Conservation (phyloP, 768 basidiomycete genomes). For the Boletus huronensis region DNA sequence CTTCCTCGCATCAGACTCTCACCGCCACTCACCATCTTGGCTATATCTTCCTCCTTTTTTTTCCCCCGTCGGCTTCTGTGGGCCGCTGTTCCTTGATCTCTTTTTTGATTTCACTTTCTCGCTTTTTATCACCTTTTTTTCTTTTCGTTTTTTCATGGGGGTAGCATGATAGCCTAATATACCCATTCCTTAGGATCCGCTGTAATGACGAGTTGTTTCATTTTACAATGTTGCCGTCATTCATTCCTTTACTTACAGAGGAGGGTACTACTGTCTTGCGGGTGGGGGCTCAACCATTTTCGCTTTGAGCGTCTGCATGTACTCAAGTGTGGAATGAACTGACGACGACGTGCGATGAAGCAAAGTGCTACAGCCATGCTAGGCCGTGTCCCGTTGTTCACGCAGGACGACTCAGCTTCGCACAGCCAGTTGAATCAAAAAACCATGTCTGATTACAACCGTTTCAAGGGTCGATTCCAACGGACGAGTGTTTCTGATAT, state of each 20-base stretch:
- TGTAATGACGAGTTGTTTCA: slow-evolving; percentile 16
- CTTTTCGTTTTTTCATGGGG: slow-evolving; percentile 5
- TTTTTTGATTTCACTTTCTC: background rate
- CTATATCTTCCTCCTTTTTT: slow-evolving; percentile 12
- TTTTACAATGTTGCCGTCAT: background rate
- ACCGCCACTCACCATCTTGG: slow-evolving; percentile 20
- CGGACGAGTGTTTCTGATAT: background rate
- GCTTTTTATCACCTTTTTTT: background rate
- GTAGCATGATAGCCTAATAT: slow-evolving; percentile 25
- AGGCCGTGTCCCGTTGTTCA: background rate
- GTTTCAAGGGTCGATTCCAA: background rate
- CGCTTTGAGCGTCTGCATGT: slow-evolving; percentile 11
- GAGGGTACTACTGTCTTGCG: slow-evolving; percentile 3
- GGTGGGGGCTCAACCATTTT: background rate
- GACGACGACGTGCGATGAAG: slow-evolving; percentile 1
- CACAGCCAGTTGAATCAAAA: background rate
- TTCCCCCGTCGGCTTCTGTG: slow-evolving; percentile 1
- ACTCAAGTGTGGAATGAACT: slow-evolving; percentile 15
- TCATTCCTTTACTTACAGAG: background rate
- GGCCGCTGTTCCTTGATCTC: slow-evolving; percentile 9
- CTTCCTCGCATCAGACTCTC: slow-evolving; percentile 25
- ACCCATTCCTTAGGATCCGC: slow-evolving; percentile 22
- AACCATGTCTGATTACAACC: background rate
- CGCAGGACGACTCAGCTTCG: background rate
- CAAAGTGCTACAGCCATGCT: background rate